Base-by-base conservation (phyloP, 2,329 filamentous ascomycete species). In the Zasmidium angulare region DNA sequence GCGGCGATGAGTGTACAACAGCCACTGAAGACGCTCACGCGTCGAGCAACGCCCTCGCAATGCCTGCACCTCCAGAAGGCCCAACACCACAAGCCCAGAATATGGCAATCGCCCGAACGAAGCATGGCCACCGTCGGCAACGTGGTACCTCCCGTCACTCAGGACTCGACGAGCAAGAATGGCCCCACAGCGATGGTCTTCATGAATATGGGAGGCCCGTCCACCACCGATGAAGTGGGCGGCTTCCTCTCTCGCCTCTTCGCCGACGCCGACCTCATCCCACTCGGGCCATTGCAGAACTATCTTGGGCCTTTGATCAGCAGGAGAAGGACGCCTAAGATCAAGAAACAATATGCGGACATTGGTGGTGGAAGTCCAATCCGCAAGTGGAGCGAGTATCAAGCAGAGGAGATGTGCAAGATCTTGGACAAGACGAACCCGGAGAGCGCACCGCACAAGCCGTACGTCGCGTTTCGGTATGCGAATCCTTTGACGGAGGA, bases 341-440 rank as follows among this genome's bases (percentile, higher is more conserved):
- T 99, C 64, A 84, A 96, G 76, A 89, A 96, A 74, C 96, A 99
- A 75, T 99, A 99, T 74, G 85, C 90, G 19, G 92, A 88, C 56
- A 99, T 99, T 72, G 95, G 95, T 60, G 95, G 95, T 63, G 95
- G 95, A n/a, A 98, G 93, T 20, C 95, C 95, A 1, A 99, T 99
- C 74, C 88, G 93, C 67, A 96, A 96, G 76, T 99, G 96, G 96
- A 96, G 93, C 22, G 95, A 99, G 77, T 88, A 95, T 72, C 95
- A 99, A 76, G 92, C 87, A 60, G 82, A 83, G 60, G 93, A 98
- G 77, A 97, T 98, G 91, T 99, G 95, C 84, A 97, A 96, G 81
- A 85, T 98, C 53, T 83, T 99, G 53, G 95, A 99, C 81, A 84
- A 88, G 68, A 89, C 91, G 61, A 72, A 96, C 89, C 95, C 95